phyloP scores from a whole-genome alignment of 768 basidiomycete genomes.

The Termitomyces sp. region DNA sequence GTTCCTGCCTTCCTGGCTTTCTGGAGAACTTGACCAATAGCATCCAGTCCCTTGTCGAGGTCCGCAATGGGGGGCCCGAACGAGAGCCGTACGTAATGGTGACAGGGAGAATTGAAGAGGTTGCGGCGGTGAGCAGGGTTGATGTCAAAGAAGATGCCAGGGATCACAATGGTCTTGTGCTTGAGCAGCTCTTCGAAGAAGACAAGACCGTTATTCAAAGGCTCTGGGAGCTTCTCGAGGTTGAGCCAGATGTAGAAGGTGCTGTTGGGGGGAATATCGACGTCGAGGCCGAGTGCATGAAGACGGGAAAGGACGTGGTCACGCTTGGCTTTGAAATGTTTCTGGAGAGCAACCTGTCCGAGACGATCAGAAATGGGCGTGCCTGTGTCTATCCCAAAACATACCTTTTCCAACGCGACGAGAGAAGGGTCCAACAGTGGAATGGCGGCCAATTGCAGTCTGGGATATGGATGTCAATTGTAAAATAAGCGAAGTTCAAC shows the following conservation, averaged over 20 bases:
- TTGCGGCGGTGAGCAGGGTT: slow-evolving; percentile 81
- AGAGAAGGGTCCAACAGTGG: slow-evolving; percentile 70
- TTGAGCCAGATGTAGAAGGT: slow-evolving; percentile 98
- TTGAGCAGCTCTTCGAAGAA: slow-evolving; percentile 95
- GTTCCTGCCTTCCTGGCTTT: slow-evolving; percentile 61
- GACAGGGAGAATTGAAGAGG: slow-evolving; percentile 85
- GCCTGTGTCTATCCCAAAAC: not conserved
- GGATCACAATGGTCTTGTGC: slow-evolving; percentile 86
- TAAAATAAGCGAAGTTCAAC: not conserved
- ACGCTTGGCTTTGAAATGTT: slow-evolving; percentile 86
- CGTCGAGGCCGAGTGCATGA: slow-evolving; percentile 69
- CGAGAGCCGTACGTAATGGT: slow-evolving; percentile 83
- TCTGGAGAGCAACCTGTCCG: slow-evolving; percentile 71
- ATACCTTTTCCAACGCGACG: slow-evolving; percentile 65
- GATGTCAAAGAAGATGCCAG: slow-evolving; percentile 88
- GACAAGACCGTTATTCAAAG: slow-evolving; percentile 85
- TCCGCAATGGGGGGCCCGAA: slow-evolving; percentile 80
- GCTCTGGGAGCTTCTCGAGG: slow-evolving; percentile 70
- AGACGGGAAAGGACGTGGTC: slow-evolving; percentile 87
- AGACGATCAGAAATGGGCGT: not conserved
- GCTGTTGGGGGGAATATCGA: slow-evolving; percentile 67
- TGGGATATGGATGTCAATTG: slow-evolving; percentile 19
- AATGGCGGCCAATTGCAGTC: slow-evolving; percentile 85
- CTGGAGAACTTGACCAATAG: slow-evolving; percentile 74
- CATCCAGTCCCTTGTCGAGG: slow-evolving; percentile 82